Base-by-base conservation (phyloP, 73 alveolate genomes). In the Paramecium pentaurelia region DNA sequence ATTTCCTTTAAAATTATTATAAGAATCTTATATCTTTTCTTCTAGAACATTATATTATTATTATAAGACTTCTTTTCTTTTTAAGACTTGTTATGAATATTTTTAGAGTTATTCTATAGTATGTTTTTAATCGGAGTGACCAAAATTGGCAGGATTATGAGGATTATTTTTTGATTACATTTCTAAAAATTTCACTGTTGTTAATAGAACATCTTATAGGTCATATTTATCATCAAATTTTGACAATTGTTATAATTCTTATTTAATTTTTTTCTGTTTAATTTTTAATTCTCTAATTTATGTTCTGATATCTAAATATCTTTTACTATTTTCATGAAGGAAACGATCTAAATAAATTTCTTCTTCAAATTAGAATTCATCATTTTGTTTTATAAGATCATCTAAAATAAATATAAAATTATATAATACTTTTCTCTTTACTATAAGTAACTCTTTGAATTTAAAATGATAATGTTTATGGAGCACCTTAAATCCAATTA, bases 261-360 rank as follows among this genome's bases (percentile, higher is more conserved):
- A 40, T 58, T 42, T 92, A 58, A 95, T 75, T 58, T 64, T 58
- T 68, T 84, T 86, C 58, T 71, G 40, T 36, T 92, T 60, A 20
- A 8, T 58, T 30, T 88, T 95, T 11, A 93, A 71, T 40, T 83
- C 54, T 1, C 87, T 73, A 75, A 71, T 95, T 58, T 92, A 32
- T 30, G 95, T 93, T 34, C 97, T 86, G 83, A 86, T 92, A 44
- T 59, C 60, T 8, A 89, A 44, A 71, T 89, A 89, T 38, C 88
- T 86, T 20, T 93, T 59, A 44, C 92, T 90, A 54, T 96, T 95
- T 59, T 95, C 71, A 40, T 59, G 51, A 28, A 95, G 27, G 86
- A 97, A 95, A 54, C 98, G 93, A 84, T 97, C 99, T 10, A 95
- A 92, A 60, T 75, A 96, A 3, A 96, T 88, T 28, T 71, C 96